A percentile compares a stretch with the other conserved stretches of the same genome.
phyloP scores from a whole-genome alignment of 768 basidiomycete species.

The Boletus vinaceobasis region DNA sequence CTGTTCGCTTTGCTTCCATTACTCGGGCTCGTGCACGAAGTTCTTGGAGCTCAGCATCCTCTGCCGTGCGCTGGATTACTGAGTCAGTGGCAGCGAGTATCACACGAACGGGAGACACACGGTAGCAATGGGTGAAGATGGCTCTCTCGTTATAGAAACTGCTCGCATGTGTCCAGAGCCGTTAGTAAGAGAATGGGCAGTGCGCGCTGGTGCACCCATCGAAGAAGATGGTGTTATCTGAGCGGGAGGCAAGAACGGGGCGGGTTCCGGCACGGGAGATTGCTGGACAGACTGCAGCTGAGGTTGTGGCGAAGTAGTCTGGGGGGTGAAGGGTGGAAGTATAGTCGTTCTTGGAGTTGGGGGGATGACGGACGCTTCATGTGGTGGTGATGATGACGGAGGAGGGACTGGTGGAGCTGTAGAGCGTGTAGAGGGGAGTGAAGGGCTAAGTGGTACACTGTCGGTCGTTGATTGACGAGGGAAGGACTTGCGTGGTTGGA shows the following conservation, averaged over 20 bases:
- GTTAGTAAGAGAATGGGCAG: slow-evolving; percentile 1
- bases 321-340: slow-evolving; percentile 35
- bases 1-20: slow-evolving; percentile 80
- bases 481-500: slow-evolving; percentile 51
- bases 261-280: slow-evolving; percentile 13
- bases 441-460: slow-evolving; percentile 31
- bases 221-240: slow-evolving; percentile 17
- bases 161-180: slow-evolving; percentile 12
- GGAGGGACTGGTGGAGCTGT: slow-evolving; percentile 21
- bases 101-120: slow-evolving; percentile 10
- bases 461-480: slow-evolving; percentile 42
- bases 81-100: slow-evolving; percentile 9
- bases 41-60: slow-evolving; percentile 72
- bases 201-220: slow-evolving; percentile 4
- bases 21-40: slow-evolving; percentile 79
- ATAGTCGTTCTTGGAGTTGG: slow-evolving; percentile 36
- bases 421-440: slow-evolving; percentile 19
- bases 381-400: slow-evolving; percentile 19
- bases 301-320: slow-evolving; percentile 31
- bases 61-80: slow-evolving; percentile 28
- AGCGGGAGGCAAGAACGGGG: slow-evolving; percentile 7
- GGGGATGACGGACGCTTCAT: slow-evolving; percentile 13
- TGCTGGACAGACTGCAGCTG: slow-evolving; percentile 20
- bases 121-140: slow-evolving; percentile 25
- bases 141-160: slow-evolving; percentile 23